These are phyloP conservation scores for Aspergillus homomorphus DNA, from an alignment of 495 filamentous ascomycete genomes.

Conservation along the genomic window DNA sequence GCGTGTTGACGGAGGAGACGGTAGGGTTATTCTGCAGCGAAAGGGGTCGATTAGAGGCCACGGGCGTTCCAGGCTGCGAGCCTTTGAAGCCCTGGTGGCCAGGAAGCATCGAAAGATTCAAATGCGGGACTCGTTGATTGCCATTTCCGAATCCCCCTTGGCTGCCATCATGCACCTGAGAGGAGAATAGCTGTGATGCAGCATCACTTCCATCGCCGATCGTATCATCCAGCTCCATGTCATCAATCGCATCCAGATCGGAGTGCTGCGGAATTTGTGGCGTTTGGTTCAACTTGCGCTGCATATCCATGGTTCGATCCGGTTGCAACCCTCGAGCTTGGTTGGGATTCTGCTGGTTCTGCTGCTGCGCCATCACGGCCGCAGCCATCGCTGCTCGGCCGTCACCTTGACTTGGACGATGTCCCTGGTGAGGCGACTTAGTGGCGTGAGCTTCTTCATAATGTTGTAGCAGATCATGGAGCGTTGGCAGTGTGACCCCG, in stretches of 20 bases:
- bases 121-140: slow-evolving; percentile 58
- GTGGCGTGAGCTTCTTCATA: slow-evolving; percentile 91
- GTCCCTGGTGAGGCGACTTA: slow-evolving; percentile 56
- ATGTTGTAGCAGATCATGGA: slow-evolving; percentile 93
- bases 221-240: slow-evolving; percentile 96
- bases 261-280: slow-evolving; percentile 41
- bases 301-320: slow-evolving; percentile 41
- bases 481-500: slow-evolving; percentile 75
- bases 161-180: slow-evolving; percentile 50
- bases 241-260: slow-evolving; percentile 84
- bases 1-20: slow-evolving; percentile 96
- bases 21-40: slow-evolving; percentile 89
- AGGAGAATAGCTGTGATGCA: slow-evolving; percentile 57
- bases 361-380: slow-evolving; percentile 53
- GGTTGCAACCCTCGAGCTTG: slow-evolving; percentile 39
- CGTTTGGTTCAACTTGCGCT: slow-evolving; percentile 44
- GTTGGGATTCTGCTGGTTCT: slow-evolving; percentile 49
- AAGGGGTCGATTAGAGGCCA: slow-evolving; percentile 60
- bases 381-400: slow-evolving; percentile 57
- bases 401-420: slow-evolving; percentile 53
- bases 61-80: slow-evolving; percentile 84
- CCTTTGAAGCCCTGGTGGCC: slow-evolving; percentile 75
- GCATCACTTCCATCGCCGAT: slow-evolving; percentile 61
- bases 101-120: slow-evolving; percentile 71
- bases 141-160: slow-evolving; percentile 70